Evolutionary conservation across 148 eudicot species (phyloP).

Genomic region (Vaccinium myrtillus): DNA sequence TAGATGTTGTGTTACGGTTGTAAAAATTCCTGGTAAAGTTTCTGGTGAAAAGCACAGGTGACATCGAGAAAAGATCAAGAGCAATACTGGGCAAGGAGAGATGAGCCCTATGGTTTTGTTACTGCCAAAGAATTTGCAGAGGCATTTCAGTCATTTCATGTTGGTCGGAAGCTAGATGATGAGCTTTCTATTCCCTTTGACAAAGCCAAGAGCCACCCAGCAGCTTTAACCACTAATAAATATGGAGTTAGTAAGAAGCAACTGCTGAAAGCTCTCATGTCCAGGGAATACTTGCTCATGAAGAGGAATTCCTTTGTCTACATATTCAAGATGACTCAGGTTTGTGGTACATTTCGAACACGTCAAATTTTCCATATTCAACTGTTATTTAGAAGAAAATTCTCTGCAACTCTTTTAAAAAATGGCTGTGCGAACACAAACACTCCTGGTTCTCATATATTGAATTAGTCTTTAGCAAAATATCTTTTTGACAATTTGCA

Average conservation of each 20-base stretch:
- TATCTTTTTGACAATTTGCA: background rate
- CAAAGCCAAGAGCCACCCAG: slow-evolving; percentile 27
- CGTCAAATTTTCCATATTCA: background rate
- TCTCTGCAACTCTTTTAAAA: background rate
- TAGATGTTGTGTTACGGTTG: background rate
- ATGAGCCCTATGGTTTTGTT: slow-evolving; percentile 12
- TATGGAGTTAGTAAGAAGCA: slow-evolving; percentile 21
- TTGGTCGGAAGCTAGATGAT: slow-evolving; percentile 10
- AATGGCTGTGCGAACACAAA: background rate
- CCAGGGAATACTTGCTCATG: slow-evolving; percentile 25
- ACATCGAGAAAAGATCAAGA: slow-evolving; percentile 27
- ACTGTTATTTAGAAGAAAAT: background rate
- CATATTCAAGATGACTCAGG: slow-evolving; percentile 22
- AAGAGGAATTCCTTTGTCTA: slow-evolving; percentile 27
- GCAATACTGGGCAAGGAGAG: slow-evolving; percentile 20
- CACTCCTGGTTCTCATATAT: background rate
- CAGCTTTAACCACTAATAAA: slow-evolving; percentile 22
- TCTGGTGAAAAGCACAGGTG: slow-evolving; percentile 10
- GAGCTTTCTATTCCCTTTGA: slow-evolving; percentile 27
- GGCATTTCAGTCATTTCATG: slow-evolving; percentile 18
- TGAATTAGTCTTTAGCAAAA: background rate
- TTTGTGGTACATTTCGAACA: background rate
- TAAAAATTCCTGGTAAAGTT: background rate
- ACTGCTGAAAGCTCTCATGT: slow-evolving; percentile 17
- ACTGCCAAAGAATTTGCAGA: slow-evolving; percentile 19